Evolutionary conservation across 495 filamentous ascomycete genomes (phyloP).

Genomic region (Penicillium waksmanii): DNA sequence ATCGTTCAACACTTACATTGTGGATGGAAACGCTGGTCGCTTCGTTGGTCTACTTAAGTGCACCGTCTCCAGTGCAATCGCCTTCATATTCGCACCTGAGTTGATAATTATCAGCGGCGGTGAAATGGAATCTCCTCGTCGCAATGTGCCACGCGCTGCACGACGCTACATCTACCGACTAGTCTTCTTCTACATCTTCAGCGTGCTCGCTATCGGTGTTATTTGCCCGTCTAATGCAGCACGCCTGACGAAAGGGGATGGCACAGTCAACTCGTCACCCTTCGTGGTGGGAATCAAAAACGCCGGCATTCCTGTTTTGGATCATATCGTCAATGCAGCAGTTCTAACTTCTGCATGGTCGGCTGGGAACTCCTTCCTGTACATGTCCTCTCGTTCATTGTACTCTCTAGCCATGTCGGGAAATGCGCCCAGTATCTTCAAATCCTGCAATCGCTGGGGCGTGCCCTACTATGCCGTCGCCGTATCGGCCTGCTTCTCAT

Average conservation of each 20-base stretch:
- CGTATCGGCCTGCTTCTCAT: slow-evolving; percentile 37
- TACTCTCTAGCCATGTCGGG: slow-evolving; percentile 59
- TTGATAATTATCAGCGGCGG: slow-evolving; percentile 58
- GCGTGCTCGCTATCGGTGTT: slow-evolving; percentile 60
- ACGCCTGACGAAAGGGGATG: slow-evolving; percentile 54
- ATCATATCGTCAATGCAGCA: slow-evolving; percentile 77
- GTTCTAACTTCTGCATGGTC: slow-evolving; percentile 73
- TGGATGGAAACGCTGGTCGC: slow-evolving; percentile 38
- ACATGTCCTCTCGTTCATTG: slow-evolving; percentile 73
- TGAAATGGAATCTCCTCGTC: slow-evolving; percentile 77
- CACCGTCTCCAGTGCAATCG: slow-evolving; percentile 54
- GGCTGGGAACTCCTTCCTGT: slow-evolving; percentile 78
- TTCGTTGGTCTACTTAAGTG: slow-evolving; percentile 49
- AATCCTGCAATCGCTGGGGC: slow-evolving; percentile 50
- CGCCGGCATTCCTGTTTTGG: slow-evolving; percentile 67
- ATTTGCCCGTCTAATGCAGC: slow-evolving; percentile 55
- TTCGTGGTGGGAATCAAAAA: slow-evolving; percentile 64
- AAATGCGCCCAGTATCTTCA: slow-evolving; percentile 53
- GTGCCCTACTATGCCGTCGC: slow-evolving; percentile 52
- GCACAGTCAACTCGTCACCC: slow-evolving; percentile 55
- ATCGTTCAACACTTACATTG: slow-evolving; percentile 56
- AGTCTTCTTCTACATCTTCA: slow-evolving; percentile 75
- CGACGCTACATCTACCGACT: slow-evolving; percentile 87
- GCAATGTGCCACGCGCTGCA: slow-evolving; percentile 76
- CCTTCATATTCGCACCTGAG: slow-evolving; percentile 61